These are phyloP conservation scores for Chaetomium cochliodes DNA, from an alignment of 495 filamentous ascomycete genomes.

Conservation along the genomic window DNA sequence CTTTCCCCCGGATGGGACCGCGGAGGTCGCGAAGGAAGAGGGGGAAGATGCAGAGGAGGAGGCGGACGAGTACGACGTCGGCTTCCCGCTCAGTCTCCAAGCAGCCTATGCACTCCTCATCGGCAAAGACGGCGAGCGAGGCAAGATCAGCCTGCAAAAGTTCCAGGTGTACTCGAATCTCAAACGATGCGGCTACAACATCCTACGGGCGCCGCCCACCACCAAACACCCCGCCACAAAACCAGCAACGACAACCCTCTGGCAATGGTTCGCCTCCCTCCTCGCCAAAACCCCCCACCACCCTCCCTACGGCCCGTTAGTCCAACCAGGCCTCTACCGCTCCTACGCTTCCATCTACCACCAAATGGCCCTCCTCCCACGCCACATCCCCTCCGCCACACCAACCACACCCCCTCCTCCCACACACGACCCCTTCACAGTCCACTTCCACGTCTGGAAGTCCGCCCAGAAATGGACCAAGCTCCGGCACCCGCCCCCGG, in stretches of 20 bases:
- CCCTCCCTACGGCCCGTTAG: constrained; percentile 61
- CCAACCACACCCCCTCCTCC: constrained; percentile 15
- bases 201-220: constrained; percentile 61
- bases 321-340: constrained; percentile 74
- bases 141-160: constrained; percentile 66
- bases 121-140: constrained; percentile 59
- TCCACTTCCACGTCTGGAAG: constrained; percentile 80
- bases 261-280: constrained; percentile 46
- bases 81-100: constrained; percentile 82
- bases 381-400: constrained; percentile 52
- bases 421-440: constrained; percentile 58
- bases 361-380: constrained; percentile 71
- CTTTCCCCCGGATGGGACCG: constrained; percentile 28
- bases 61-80: constrained; percentile 55
- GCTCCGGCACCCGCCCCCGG: constrained; percentile 67
- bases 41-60: constrained; percentile 28
- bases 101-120: constrained; percentile 81
- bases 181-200: constrained; percentile 77
- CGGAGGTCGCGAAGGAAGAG: constrained; percentile 20
- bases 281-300: constrained; percentile 26
- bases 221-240: constrained; percentile 5
- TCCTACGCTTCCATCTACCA: constrained; percentile 76
- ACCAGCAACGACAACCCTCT: constrained; percentile 30
- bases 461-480: constrained; percentile 65
- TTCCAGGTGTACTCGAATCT: constrained; percentile 84